Conservation (phyloP, 352 stramenopile species). For the Phytophthora kernoviae region DNA sequence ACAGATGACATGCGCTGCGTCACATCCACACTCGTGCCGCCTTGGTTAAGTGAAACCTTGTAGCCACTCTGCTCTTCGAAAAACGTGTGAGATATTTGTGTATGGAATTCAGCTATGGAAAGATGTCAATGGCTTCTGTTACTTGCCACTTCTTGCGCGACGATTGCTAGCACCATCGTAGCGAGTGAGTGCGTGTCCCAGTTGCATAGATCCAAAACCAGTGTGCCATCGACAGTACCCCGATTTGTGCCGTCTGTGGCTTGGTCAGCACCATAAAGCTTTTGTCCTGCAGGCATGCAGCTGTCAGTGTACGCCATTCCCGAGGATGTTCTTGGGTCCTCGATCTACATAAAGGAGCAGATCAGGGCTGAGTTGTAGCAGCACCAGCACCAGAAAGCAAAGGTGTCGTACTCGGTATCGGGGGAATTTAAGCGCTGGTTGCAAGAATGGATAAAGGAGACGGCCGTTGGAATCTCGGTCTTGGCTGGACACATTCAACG, state of each 20-base stretch:
- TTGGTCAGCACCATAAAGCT: constrained; percentile 33
- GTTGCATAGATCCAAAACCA: constrained; percentile 39
- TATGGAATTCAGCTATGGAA: too few species aligned
- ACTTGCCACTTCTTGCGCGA: constrained; percentile 45
- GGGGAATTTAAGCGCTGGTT: constrained; percentile 32
- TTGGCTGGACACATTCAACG: constrained; percentile 21
- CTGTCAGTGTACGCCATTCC: constrained; percentile 7
- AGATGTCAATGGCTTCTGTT: background rate
- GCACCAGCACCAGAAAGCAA: background rate
- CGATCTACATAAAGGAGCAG: constrained; percentile 20
- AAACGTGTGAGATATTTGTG: background rate
- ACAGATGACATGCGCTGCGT: constrained; percentile 33
- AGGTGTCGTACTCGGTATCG: constrained; percentile 26
- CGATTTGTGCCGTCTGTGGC: constrained; percentile 8
- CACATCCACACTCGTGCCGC: constrained; percentile 7
- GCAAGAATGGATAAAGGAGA: constrained; percentile 49
- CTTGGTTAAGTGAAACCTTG: constrained; percentile 28
- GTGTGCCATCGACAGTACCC: constrained; percentile 28
- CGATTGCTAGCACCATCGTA: constrained; percentile 46
- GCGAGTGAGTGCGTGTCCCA: constrained; percentile 51
- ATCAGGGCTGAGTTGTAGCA: background rate
- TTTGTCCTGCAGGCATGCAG: constrained; percentile 9
- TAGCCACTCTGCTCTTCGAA: constrained; percentile 31
- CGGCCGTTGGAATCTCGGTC: constrained; percentile 35
- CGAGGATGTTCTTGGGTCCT: constrained; percentile 28